Evolutionary conservation across 192 early-diverging fungal species (phyloP).

Genomic region (Chytriomyces sp.): DNA sequence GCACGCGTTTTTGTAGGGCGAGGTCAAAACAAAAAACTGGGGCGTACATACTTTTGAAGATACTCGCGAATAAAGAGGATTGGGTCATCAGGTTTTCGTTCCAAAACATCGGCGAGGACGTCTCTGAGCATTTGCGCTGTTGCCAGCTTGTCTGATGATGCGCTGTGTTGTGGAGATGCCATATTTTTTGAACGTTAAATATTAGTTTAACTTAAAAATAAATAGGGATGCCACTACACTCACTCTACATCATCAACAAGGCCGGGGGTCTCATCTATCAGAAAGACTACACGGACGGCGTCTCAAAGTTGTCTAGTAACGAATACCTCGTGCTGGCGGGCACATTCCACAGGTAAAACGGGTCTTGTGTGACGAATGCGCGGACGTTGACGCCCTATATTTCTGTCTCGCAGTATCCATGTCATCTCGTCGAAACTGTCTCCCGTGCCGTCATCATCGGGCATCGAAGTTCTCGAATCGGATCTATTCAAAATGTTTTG

Average conservation of each 20-base stretch:
- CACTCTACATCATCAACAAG: slow-evolving; percentile 58
- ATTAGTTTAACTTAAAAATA: background rate
- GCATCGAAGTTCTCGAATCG: slow-evolving; percentile 91
- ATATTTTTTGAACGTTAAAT: background rate
- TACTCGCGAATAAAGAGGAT: slow-evolving; percentile 28
- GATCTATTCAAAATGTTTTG: slow-evolving; percentile 91
- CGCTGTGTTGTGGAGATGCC: background rate
- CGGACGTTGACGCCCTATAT: background rate
- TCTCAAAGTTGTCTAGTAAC: slow-evolving; percentile 86
- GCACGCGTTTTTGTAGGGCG: background rate
- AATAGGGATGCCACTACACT: slow-evolving; percentile 38
- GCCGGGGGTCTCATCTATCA: slow-evolving; percentile 95
- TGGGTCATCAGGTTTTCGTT: slow-evolving; percentile 24
- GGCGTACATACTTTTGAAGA: slow-evolving; percentile 17
- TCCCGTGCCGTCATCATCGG: slow-evolving; percentile 77
- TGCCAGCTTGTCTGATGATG: background rate
- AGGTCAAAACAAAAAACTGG: background rate
- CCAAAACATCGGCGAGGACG: slow-evolving; percentile 10
- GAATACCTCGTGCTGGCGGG: slow-evolving; percentile 98
- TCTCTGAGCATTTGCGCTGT: slow-evolving; percentile 22
- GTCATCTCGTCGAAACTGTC: slow-evolving; percentile 93
- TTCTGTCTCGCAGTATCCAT: slow-evolving; percentile 74
- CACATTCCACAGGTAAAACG: slow-evolving; percentile 87
- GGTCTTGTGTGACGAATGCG: background rate
- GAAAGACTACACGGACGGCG: slow-evolving; percentile 83